Evolutionary conservation across 768 basidiomycete species (phyloP).

Genomic region (Kwoniella bestiolae): DNA sequence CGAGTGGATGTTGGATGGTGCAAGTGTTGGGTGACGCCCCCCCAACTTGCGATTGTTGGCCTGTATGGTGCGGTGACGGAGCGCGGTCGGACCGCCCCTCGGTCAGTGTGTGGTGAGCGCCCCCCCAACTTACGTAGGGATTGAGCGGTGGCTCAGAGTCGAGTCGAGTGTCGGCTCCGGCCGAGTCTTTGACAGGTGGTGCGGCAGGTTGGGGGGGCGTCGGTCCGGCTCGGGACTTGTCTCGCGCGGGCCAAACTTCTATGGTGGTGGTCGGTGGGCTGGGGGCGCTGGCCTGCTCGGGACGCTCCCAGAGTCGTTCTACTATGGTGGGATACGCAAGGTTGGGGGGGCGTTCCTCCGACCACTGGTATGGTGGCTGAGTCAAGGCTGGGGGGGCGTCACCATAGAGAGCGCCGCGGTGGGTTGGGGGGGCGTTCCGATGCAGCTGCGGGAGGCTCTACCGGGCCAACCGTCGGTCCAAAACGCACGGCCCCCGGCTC

Average conservation of each 20-base stretch:
- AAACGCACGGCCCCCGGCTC: conserved; percentile 3
- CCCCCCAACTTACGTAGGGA: neutral
- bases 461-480: neutral
- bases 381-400: conserved; percentile 6
- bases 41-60: neutral
- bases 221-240: too few species aligned
- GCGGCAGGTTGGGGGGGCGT: too few species aligned
- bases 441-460: neutral
- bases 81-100: neutral
- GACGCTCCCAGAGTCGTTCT: neutral
- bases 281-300: neutral
- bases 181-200: too few species aligned
- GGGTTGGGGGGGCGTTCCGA: conserved; percentile 2
- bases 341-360: neutral
- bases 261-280: too few species aligned
- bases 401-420: neutral
- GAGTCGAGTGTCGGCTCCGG: too few species aligned
- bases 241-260: too few species aligned
- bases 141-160: neutral
- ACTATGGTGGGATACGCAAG: neutral
- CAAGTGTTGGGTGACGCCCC: too few species aligned
- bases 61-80: neutral
- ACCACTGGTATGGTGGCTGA: neutral
- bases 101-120: neutral
- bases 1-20: too few species aligned